Percentiles rank a stretch among this genome's conserved stretches.
Conservation (phyloP, 1,284 basidiomycete genomes). For the Sparassis latifolia region DNA sequence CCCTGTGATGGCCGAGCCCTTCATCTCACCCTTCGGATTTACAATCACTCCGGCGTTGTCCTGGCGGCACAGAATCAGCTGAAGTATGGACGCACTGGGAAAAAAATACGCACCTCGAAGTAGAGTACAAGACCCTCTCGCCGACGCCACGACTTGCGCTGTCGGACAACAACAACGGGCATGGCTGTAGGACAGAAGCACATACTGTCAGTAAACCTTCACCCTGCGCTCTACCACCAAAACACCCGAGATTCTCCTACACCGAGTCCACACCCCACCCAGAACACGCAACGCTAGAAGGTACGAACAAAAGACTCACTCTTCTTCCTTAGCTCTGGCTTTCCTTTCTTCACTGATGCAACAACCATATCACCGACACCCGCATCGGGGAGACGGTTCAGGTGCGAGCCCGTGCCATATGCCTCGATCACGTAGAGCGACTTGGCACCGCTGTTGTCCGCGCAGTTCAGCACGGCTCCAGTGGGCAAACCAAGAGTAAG, state of each 20-base stretch:
- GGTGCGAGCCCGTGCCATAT: slow-evolving; percentile 89
- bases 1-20: slow-evolving; percentile 97
- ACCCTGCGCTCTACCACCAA: neutral
- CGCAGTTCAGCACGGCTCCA: slow-evolving; percentile 98
- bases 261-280: neutral
- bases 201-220: neutral
- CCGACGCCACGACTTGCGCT: slow-evolving; percentile 98
- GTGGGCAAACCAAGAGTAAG: slow-evolving; percentile 96
- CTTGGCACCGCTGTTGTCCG: slow-evolving; percentile 99
- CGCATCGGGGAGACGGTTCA: slow-evolving; percentile 97
- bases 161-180: slow-evolving; percentile 95
- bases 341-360: slow-evolving; percentile 99
- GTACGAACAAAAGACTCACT: slow-evolving; percentile 50
- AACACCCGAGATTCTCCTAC: neutral
- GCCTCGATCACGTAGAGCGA: slow-evolving; percentile 90
- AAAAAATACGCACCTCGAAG: slow-evolving; percentile 69
- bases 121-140: slow-evolving; percentile 98
- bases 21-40: slow-evolving; percentile 99
- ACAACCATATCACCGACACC: slow-evolving; percentile 99
- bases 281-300: neutral
- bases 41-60: slow-evolving; percentile 97
- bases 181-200: slow-evolving; percentile 56
- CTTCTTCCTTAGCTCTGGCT: slow-evolving; percentile 99
- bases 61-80: slow-evolving; percentile 28
- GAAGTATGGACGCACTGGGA: neutral